Conservation (phyloP, 495 filamentous ascomycete species). For the Hypoxylon lienhwacheense region DNA sequence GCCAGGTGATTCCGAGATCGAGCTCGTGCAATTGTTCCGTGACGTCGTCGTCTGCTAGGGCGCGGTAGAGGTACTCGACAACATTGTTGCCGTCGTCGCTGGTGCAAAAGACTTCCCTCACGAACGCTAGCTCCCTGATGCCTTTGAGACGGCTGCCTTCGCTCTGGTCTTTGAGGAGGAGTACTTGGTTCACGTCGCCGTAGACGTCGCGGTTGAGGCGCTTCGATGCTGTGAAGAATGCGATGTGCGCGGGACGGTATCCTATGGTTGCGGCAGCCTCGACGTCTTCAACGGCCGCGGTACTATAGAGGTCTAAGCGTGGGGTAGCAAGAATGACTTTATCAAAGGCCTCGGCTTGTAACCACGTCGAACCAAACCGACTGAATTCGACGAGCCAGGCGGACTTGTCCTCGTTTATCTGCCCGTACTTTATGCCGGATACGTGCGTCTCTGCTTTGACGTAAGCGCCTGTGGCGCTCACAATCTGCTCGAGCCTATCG, state of each 20-base stretch:
- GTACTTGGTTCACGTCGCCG: conserved; percentile 20
- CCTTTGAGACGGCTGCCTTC: conserved; percentile 7
- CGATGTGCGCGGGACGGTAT: conserved; percentile 21
- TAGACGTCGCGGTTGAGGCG: conserved; percentile 14
- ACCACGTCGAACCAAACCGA: background rate
- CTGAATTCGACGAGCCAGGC: conserved; percentile 29
- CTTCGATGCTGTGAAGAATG: conserved; percentile 28
- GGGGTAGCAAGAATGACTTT: conserved; percentile 33
- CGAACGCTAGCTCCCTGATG: conserved; percentile 25
- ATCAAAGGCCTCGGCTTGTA: conserved; percentile 28
- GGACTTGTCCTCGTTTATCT: conserved; percentile 7
- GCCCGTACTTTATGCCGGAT: conserved; percentile 9
- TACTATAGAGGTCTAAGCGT: conserved; percentile 14
- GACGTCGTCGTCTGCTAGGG: conserved; percentile 17
- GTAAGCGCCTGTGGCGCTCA: background rate
- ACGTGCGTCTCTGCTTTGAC: conserved; percentile 27
- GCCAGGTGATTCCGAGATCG: conserved; percentile 27
- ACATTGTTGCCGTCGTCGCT: background rate
- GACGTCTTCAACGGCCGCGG: conserved; percentile 15
- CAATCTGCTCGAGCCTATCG: conserved; percentile 28
- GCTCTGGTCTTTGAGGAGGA: conserved; percentile 23
- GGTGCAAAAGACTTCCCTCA: conserved; percentile 17
- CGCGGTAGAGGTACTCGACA: conserved; percentile 33
- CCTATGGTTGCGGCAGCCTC: conserved; percentile 12
- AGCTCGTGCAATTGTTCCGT: conserved; percentile 9